These are phyloP conservation scores for Phialophora chinensis DNA, from an alignment of 2,329 filamentous ascomycete species.

Conservation along the genomic window DNA sequence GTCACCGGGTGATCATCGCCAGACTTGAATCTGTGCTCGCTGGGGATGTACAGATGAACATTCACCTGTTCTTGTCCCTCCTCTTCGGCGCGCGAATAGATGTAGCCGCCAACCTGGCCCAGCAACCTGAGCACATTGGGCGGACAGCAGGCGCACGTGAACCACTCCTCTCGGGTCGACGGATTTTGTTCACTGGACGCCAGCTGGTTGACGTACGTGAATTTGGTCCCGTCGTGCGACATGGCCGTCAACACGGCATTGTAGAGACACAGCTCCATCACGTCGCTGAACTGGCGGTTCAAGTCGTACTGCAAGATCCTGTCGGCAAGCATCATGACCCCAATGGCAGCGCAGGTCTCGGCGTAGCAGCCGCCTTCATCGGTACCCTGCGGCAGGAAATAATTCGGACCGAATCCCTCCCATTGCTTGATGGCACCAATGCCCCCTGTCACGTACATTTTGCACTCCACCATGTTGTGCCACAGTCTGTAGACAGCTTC, in stretches of 20 bases:
- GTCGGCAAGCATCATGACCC: conserved; percentile 66
- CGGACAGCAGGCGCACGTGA: conserved; percentile 65
- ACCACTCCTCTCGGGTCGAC: conserved; percentile 63
- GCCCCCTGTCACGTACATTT: conserved; percentile 68
- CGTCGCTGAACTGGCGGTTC: conserved; percentile 60
- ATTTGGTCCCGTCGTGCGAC: conserved; percentile 61
- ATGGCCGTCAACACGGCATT: conserved; percentile 66
- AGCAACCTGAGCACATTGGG: conserved; percentile 64
- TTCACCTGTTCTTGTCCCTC: conserved; percentile 41
- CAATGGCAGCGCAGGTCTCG: conserved; percentile 67
- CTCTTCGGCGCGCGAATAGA: conserved; percentile 48
- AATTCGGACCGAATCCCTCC: conserved; percentile 66
- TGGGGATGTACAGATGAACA: conserved; percentile 63
- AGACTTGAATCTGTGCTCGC: conserved; percentile 51
- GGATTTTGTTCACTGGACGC: conserved; percentile 59
- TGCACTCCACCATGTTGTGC: conserved; percentile 65
- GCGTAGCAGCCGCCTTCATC: conserved; percentile 68
- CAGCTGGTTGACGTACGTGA: conserved; percentile 68
- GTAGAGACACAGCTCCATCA: conserved; percentile 67
- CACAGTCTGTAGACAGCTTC: conserved; percentile 58
- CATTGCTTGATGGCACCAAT: conserved; percentile 64
- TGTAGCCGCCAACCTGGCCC: conserved; percentile 62
- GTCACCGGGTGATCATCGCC: conserved; percentile 44
- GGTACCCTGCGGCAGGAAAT: conserved; percentile 64
- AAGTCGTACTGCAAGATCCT: conserved; percentile 61